These are phyloP conservation scores for Pistacia integerrima DNA, from an alignment of 345 rosid genomes.

Conservation along the genomic window DNA sequence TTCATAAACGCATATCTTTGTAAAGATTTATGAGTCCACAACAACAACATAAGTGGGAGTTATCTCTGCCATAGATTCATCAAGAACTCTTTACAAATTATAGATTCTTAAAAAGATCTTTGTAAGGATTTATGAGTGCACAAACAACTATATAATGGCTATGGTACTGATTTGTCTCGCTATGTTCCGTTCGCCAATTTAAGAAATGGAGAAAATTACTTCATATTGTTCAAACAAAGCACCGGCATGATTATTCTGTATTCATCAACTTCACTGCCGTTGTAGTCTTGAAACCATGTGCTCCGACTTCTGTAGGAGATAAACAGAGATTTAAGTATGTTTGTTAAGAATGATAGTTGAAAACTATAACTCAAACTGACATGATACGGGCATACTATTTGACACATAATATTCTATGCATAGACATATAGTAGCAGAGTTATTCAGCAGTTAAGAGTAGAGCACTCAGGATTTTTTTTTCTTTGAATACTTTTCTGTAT, in stretches of 20 bases:
- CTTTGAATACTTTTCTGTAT: neutral
- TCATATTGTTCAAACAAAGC: neutral
- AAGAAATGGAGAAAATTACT: neutral
- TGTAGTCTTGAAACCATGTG: slow-evolving; percentile 61
- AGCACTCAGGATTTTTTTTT: neutral
- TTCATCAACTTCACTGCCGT: slow-evolving; percentile 22
- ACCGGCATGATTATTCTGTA: neutral
- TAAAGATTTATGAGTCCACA: too few relatives aligned
- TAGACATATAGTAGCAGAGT: neutral
- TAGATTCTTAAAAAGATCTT: neutral
- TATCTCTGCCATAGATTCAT: too few relatives aligned
- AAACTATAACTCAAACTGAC: neutral
- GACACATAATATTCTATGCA: neutral
- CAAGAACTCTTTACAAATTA: too few relatives aligned
- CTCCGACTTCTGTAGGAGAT: slow-evolving; percentile 50
- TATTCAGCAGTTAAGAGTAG: neutral
- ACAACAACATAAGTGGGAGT: too few relatives aligned
- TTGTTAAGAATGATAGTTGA: neutral
- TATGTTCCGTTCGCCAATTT: neutral
- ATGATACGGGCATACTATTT: neutral
- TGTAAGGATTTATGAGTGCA: neutral
- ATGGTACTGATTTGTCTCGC: neutral
- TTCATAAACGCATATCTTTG: too few relatives aligned
- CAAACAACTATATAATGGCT: neutral
- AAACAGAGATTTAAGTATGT: neutral